Evolutionary conservation across 208 protist species (phyloP), one percentile per base, ranked within the genome.

Genomic region (Crithidia expoeki): DNA sequence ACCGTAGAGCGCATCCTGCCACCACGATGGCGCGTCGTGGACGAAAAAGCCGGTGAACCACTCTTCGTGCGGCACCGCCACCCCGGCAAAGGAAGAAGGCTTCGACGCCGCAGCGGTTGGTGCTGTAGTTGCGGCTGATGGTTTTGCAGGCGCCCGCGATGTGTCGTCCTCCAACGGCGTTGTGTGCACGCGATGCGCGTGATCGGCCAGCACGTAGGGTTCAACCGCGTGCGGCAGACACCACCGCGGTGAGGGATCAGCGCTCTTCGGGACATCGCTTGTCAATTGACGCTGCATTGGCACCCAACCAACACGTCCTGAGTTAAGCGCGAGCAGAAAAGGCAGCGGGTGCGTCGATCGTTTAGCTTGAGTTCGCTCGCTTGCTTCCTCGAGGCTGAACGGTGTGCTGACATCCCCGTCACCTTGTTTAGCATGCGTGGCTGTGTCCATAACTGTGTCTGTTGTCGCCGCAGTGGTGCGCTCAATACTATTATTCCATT

Each of bases 21-120:
- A 73, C 68, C 68, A 73, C 25, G 25, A 19, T 10, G 68, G 68
- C 0, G 68, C 57, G 36, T 64, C 57, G 27, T 73, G 46, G 0
- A 44, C 21, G 47, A 73, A 73, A 17, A 73, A 73, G 10, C 68
- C 68, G 14, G 33, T 50, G n/a, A 34, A 58, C 57, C 44, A 73
- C 46, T 73, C 68, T 6, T 42, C 14, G 25, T 46, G 56, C 9
- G 68, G 68, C 57, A 73, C 68, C 27, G 47, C 27, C 25, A 65
- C 68, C 17, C 65, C 58, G 14, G 42, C 65, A 47, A 19, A 32
- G 21, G 33, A 51, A 32, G 32, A 56, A 36, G 10, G 40, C 28
- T 7, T 19, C 17, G 16, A 49, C 17, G 36, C 12, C 30, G 68
- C 10, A 2, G 49, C 14, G 2, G 53, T 14, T 46, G 27, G 17